Base-by-base conservation (phyloP, 805 yeast genomes). In the Nakazawaea sp. region DNA sequence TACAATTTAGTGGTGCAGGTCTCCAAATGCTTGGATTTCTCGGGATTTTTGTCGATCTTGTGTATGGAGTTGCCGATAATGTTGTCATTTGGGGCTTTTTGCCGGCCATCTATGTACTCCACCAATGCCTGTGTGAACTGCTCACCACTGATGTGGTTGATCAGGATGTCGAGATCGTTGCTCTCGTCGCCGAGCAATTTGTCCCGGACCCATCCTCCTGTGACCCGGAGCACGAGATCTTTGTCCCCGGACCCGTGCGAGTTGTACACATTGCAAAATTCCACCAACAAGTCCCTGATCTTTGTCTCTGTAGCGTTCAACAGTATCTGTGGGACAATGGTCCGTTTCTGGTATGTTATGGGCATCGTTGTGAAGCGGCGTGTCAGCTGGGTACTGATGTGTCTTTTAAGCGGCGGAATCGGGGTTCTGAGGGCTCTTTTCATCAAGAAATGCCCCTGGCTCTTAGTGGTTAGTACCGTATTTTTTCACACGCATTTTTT, bases 171-270 rank as follows among this genome's bases (percentile, higher is more conserved):
- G 21, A 92, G 66, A 56, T 92, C 99, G 52, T 90, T 78, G 29
- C 90, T 79, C 17, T 75, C 76, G 32, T 70, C 68, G 0, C 95
- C 95, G 21, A 92, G 63, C 20, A 92, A 63, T 59, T 92, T 92
- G 57, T 92, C 98, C 48, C 98, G 71, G 2, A 92, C 98, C 98
- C 98, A 90, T 0, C 98, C 98, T 25, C 98, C 98, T 0, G 97
- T 89, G 46, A 92, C 84, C 43, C 98, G 58, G 11, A 84, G 65
- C 30, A 70, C 79, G 8, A 81, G 53, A n/a, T 45, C 50, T 15
- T 51, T 27, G 35, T 45, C 39, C 9, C 15, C 18, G 50, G 35
- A 6, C 13, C 32, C 17, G 10, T 13, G 24, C 8, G 37, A 18
- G 17, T 69, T 68, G 45, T 67, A 63, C 32, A 51, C 44, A 31